Base-by-base conservation (phyloP, 192 early-diverging fungal species). In the Coemansia sp. region DNA sequence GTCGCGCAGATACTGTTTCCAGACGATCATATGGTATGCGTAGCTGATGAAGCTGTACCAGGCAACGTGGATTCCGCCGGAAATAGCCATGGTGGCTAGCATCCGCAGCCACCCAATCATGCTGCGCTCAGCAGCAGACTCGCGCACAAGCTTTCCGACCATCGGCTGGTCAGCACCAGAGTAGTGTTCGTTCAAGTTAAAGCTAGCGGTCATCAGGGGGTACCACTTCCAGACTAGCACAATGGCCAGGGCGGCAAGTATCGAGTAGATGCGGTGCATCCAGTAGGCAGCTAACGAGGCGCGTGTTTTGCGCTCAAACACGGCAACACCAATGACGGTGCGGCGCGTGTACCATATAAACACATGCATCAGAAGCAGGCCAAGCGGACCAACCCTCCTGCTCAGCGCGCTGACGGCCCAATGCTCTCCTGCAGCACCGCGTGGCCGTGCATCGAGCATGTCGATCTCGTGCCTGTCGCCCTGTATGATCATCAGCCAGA, bases 11-110 rank as follows among this genome's bases (percentile, higher is more conserved):
- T 78, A 78, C 21, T 62, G 57, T 50, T 67, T 74, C 80, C 80
- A 81, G 14, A 71, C 61, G 24, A 81, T 58, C 55, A 70, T 49
- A 27, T 73, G 61, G 69, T 81, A 81, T 2, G 74, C 74, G 43
- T 78, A 81, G 59, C 74, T 78, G 43, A 81, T 70, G 47, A 81
- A 81, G 64, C 80, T 81, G 21, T 77, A 81, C 80, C 80, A 81
- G 40, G 64, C 15, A 10, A 65, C 48, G 33, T 81, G 80, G 0
- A 63, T 65, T 21, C 66, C 66, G 40, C 80, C 80, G 12, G 71
- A 67, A 11, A 67, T 49, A 0, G 64, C 30, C 65, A 73, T 73
- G 14, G 70, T 62, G 3, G 55, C 53, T 8, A 61, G 18, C 53
- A 78, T 50, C 21, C 63, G 45, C 15, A 45, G 17, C 30, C 66